These are phyloP conservation scores for Endothia cerciana DNA, from an alignment of 2,329 filamentous ascomycete species.

Conservation along the genomic window DNA sequence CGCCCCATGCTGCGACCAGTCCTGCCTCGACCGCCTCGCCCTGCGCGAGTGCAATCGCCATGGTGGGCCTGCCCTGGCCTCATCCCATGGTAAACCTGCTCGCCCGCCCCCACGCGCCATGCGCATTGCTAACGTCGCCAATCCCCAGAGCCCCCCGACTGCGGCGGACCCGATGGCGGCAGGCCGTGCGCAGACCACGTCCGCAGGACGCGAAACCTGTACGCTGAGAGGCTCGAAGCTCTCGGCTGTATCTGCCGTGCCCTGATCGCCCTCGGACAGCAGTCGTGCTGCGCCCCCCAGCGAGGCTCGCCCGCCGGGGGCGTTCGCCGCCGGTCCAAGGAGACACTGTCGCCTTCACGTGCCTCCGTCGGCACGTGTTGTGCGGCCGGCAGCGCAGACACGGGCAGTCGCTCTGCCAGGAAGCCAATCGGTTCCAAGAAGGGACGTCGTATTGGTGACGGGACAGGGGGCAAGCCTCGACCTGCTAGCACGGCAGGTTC, in stretches of 20 bases:
- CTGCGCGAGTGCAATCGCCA: neutral
- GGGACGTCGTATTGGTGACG: too few species aligned
- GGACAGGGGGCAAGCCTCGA: too few species aligned
- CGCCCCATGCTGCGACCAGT: slow-evolving; percentile 3
- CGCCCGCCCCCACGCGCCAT: too few species aligned
- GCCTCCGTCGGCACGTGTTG: slow-evolving; percentile 34
- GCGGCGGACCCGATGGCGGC: slow-evolving; percentile 8
- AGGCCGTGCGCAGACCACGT: slow-evolving; percentile 45
- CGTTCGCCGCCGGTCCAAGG: slow-evolving; percentile 35
- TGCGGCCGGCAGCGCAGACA: too few species aligned
- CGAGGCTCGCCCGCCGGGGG: slow-evolving; percentile 34
- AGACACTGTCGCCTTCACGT: slow-evolving; percentile 24
- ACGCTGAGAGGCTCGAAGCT: slow-evolving; percentile 48
- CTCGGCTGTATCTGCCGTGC: slow-evolving; percentile 59
- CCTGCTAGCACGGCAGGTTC: too few species aligned
- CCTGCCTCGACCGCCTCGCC: neutral
- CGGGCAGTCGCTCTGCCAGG: too few species aligned
- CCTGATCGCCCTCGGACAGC: slow-evolving; percentile 54
- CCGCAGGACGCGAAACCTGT: slow-evolving; percentile 41
- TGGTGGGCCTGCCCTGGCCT: slow-evolving; percentile 5
- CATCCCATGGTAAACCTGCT: too few species aligned
- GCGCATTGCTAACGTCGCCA: too few species aligned
- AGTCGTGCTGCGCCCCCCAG: slow-evolving; percentile 51
- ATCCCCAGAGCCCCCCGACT: too few species aligned
- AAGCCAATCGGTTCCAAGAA: too few species aligned